Conservation (phyloP, 2,329 filamentous ascomycete species). For the Mycocentrospora acerina region DNA sequence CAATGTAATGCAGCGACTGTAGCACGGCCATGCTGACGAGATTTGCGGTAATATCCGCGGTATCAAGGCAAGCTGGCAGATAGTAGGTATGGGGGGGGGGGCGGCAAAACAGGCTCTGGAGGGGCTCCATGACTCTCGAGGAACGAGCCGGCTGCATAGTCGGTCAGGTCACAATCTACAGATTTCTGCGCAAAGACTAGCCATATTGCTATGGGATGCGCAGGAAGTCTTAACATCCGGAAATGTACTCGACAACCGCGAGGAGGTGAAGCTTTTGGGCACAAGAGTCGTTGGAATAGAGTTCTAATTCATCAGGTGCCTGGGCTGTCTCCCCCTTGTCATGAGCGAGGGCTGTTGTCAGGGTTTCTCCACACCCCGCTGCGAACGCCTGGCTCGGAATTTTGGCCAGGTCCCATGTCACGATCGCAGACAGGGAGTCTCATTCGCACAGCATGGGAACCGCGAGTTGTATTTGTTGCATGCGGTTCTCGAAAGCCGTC, state of each 20-base stretch:
- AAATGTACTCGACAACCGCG: not conserved
- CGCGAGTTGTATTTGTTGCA: slow-evolving; percentile 25
- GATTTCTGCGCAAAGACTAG: too few species aligned
- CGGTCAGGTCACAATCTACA: too few species aligned
- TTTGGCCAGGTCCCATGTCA: slow-evolving; percentile 43
- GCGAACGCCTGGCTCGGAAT: slow-evolving; percentile 40
- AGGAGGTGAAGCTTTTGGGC: not conserved
- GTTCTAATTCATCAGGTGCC: slow-evolving; percentile 39
- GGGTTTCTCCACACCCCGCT: slow-evolving; percentile 42
- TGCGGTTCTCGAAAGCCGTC: slow-evolving; percentile 30
- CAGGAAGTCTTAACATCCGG: too few species aligned
- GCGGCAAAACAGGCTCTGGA: too few species aligned
- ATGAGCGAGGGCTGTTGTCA: slow-evolving; percentile 37
- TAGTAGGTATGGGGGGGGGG: too few species aligned
- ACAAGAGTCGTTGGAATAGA: slow-evolving; percentile 36
- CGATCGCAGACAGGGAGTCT: slow-evolving; percentile 35
- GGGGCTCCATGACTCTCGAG: too few species aligned
- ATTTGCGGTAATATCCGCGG: slow-evolving; percentile 24
- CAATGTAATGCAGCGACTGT: slow-evolving; percentile 17
- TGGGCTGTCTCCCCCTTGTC: slow-evolving; percentile 36
- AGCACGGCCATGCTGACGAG: slow-evolving; percentile 16
- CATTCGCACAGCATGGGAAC: slow-evolving; percentile 20
- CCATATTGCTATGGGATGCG: too few species aligned
- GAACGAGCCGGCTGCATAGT: not conserved
- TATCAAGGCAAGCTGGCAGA: slow-evolving; percentile 11